These are phyloP conservation scores for Pyrenophora seminiperda DNA, from an alignment of 2,329 filamentous ascomycete species.

Conservation along the genomic window DNA sequence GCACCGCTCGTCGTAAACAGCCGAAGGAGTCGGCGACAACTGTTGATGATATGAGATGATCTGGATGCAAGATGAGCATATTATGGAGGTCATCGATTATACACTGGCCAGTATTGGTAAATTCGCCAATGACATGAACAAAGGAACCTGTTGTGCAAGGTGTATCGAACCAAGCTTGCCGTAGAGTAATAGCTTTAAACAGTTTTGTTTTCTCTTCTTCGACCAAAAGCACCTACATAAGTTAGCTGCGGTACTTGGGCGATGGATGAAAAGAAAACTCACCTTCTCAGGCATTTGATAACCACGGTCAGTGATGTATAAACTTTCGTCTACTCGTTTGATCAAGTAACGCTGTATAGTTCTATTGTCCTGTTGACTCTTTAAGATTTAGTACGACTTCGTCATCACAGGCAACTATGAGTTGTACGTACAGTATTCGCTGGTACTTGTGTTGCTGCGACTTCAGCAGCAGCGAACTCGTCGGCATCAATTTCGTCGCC, in stretches of 20 bases:
- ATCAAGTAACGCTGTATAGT: conserved; percentile 88
- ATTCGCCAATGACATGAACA: conserved; percentile 84
- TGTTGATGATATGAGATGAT: conserved; percentile 92
- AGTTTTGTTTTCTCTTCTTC: conserved; percentile 74
- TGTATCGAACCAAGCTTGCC: conserved; percentile 86
- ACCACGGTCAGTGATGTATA: conserved; percentile 69
- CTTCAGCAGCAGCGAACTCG: conserved; percentile 67
- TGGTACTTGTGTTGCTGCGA: conserved; percentile 72
- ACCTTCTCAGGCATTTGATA: conserved; percentile 73
- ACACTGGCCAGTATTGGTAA: conserved; percentile 72
- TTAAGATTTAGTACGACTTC: conserved; percentile 64
- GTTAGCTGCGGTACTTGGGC: conserved; percentile 21
- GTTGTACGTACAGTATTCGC: conserved; percentile 59
- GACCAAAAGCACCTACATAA: conserved; percentile 74
- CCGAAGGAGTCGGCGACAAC: conserved; percentile 96
- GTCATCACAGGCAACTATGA: conserved; percentile 22
- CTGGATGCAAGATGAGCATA: conserved; percentile 89
- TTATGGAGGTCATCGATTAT: conserved; percentile 81
- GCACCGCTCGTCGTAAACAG: conserved; percentile 85
- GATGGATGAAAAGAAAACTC: conserved; percentile 11
- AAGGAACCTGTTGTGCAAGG: conserved; percentile 74
- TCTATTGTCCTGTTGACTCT: conserved; percentile 70
- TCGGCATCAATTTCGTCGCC: conserved; percentile 76
- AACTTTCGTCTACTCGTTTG: conserved; percentile 71
- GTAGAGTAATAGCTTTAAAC: conserved; percentile 72